phyloP scores from a whole-genome alignment of 1,284 basidiomycete genomes.

The Grifola frondosa region DNA sequence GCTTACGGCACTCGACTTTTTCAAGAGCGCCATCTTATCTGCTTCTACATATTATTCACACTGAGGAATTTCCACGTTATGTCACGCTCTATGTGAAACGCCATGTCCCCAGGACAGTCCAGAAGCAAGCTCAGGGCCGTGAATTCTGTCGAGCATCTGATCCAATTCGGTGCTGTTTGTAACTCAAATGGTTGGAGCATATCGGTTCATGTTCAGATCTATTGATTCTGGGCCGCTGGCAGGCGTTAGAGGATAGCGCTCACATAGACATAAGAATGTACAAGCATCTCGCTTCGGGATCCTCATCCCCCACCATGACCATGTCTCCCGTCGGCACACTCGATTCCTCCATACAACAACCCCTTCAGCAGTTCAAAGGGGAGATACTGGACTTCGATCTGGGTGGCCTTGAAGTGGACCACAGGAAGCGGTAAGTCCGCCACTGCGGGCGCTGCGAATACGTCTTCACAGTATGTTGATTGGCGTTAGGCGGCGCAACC shows the following conservation, averaged over 20 bases:
- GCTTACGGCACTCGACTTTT: constrained; percentile 29
- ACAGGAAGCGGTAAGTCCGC: constrained; percentile 40
- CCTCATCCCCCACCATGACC: constrained; percentile 22
- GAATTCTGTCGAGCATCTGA: constrained; percentile 17
- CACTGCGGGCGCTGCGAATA: constrained; percentile 21
- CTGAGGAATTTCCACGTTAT: constrained; percentile 27
- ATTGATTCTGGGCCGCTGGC: constrained; percentile 22
- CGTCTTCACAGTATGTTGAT: constrained; percentile 44
- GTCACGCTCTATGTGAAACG: constrained; percentile 27
- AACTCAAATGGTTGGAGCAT: constrained; percentile 21
- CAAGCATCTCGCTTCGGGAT: constrained; percentile 19
- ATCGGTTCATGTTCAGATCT: constrained; percentile 24
- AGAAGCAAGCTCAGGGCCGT: constrained; percentile 29
- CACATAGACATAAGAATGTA: constrained; percentile 28
- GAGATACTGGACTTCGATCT: constrained; percentile 70
- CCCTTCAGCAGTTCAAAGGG: constrained; percentile 58
- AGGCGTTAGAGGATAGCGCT: constrained; percentile 26
- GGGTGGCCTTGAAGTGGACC: constrained; percentile 59
- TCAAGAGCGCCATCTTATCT: constrained; percentile 28
- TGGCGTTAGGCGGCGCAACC: constrained; percentile 66
- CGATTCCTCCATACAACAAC: constrained; percentile 23
- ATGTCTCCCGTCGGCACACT: constrained; percentile 37
- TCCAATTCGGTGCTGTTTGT: constrained; percentile 26
- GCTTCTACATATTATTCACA: constrained; percentile 19
- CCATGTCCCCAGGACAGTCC: constrained; percentile 22